A percentile compares a stretch with the other conserved stretches of the same genome.
Evolutionary conservation across 768 basidiomycete species (phyloP).

Genomic region (Phanerochaete sordida): DNA sequence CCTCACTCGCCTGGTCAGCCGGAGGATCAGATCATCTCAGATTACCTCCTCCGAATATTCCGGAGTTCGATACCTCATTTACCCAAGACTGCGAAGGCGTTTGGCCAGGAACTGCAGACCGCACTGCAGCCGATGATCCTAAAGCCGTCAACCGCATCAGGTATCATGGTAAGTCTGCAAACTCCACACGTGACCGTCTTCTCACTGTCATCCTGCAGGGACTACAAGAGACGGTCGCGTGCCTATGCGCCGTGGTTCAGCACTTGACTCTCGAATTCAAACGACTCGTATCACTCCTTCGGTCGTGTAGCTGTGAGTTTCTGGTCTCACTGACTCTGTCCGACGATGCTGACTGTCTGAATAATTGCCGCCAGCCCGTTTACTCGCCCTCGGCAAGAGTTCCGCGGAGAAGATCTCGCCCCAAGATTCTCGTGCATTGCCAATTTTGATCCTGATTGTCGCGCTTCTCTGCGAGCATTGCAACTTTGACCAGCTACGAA

Average conservation of each 20-base stretch:
- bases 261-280: slow-evolving; percentile 84
- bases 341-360: neutral
- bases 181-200: neutral
- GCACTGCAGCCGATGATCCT: slow-evolving; percentile 89
- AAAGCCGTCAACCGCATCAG: slow-evolving; percentile 69
- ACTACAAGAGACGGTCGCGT: slow-evolving; percentile 89
- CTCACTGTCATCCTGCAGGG: slow-evolving; percentile 41
- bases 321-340: too few species aligned
- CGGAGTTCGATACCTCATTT: slow-evolving; percentile 79
- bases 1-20: slow-evolving; percentile 37
- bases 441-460: slow-evolving; percentile 79
- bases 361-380: slow-evolving; percentile 48
- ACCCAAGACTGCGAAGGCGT: slow-evolving; percentile 86
- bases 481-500: slow-evolving; percentile 73
- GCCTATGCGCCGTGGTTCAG: slow-evolving; percentile 83
- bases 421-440: slow-evolving; percentile 51
- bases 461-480: slow-evolving; percentile 87
- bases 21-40: slow-evolving; percentile 82
- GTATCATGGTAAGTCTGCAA: slow-evolving; percentile 49
- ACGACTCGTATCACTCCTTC: slow-evolving; percentile 73
- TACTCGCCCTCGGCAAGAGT: slow-evolving; percentile 51
- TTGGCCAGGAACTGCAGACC: slow-evolving; percentile 80
- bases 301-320: slow-evolving; percentile 76
- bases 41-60: slow-evolving; percentile 88
- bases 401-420: slow-evolving; percentile 36